phyloP scores from a whole-genome alignment of 257 asterid species.

The Solanum tarijense region DNA sequence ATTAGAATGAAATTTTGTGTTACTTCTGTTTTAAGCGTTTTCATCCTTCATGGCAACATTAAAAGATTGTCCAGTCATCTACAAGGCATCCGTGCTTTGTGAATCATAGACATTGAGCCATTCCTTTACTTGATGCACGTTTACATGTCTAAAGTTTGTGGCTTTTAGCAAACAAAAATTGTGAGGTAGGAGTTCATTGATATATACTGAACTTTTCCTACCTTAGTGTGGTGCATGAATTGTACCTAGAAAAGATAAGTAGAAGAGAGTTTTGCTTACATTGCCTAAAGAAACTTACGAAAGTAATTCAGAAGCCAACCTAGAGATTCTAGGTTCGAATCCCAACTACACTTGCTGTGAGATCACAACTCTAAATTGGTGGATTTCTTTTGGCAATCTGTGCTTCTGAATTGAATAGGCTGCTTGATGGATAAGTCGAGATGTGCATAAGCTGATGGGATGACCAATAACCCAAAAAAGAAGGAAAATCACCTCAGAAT shows the following conservation, averaged over 20 bases:
- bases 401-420: background rate
- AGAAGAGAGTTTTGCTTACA: background rate
- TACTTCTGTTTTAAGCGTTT: background rate
- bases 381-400: background rate
- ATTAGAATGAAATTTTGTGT: background rate
- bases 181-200: background rate
- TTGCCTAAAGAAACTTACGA: background rate
- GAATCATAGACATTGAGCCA: background rate
- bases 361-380: background rate
- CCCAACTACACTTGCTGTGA: background rate
- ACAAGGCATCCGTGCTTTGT: background rate
- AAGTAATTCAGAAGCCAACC: background rate
- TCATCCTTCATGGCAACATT: background rate
- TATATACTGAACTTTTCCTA: background rate
- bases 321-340: background rate
- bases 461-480: background rate
- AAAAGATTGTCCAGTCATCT: background rate
- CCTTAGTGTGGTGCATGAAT: background rate
- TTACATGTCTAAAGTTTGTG: background rate
- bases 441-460: background rate
- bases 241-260: background rate
- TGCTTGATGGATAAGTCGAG: background rate
- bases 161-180: background rate
- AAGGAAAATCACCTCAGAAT: background rate
- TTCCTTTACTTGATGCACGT: background rate